Percentiles rank a stretch among this genome's conserved stretches.
Evolutionary conservation across 2,329 filamentous ascomycete species (phyloP).

Genomic region (Xylaria sp.): DNA sequence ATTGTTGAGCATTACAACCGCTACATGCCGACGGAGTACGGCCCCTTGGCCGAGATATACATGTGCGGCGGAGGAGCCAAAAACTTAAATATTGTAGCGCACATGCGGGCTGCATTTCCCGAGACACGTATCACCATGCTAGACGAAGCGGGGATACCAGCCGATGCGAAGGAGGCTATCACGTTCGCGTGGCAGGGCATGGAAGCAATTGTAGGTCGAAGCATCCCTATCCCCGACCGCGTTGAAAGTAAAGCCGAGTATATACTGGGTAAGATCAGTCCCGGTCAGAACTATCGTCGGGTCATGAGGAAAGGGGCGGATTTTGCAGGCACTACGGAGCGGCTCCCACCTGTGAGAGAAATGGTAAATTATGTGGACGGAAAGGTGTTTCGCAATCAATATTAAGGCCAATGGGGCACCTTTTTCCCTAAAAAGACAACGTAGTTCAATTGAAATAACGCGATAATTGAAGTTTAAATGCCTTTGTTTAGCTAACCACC

Average conservation of each 20-base stretch:
- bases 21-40: slow-evolving; percentile 57
- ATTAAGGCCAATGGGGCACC: slow-evolving; percentile 40
- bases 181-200: slow-evolving; percentile 71
- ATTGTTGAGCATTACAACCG: slow-evolving; percentile 62
- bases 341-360: slow-evolving; percentile 60
- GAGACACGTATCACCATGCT: slow-evolving; percentile 63
- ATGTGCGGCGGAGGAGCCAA: slow-evolving; percentile 69
- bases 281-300: slow-evolving; percentile 63
- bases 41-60: slow-evolving; percentile 62
- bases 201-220: slow-evolving; percentile 66
- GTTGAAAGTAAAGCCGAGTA: slow-evolving; percentile 64
- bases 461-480: too few species aligned
- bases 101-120: slow-evolving; percentile 62
- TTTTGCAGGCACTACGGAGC: slow-evolving; percentile 59
- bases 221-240: slow-evolving; percentile 62
- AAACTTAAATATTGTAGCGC: slow-evolving; percentile 66
- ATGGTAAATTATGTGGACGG: slow-evolving; percentile 63
- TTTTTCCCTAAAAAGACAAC: too few species aligned
- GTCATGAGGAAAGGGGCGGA: slow-evolving; percentile 63
- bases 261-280: slow-evolving; percentile 65
- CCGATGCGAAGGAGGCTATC: slow-evolving; percentile 68
- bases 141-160: slow-evolving; percentile 67
- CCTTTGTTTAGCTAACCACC: too few species aligned
- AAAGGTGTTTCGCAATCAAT: slow-evolving; percentile 60
- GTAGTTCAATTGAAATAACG: too few species aligned